Evolutionary conservation across 2,329 filamentous ascomycete genomes (phyloP).

Genomic region (Clarireedia hainanense): DNA sequence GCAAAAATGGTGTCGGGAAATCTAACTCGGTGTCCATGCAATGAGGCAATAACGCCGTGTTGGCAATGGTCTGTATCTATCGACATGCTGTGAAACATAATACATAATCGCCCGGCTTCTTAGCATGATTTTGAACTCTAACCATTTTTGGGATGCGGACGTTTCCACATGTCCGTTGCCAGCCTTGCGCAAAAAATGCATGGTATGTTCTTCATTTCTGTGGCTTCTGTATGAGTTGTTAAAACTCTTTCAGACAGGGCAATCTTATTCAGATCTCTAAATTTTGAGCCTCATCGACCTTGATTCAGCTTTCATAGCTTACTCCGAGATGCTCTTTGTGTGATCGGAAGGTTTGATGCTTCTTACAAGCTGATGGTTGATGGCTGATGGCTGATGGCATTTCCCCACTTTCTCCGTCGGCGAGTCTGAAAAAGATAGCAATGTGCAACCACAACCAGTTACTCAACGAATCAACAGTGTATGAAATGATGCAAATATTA

Average conservation of each 20-base stretch:
- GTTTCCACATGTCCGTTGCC: not conserved
- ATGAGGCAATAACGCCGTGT: not conserved
- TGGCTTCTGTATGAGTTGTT: too few relatives aligned
- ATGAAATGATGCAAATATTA: not conserved
- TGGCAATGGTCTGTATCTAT: not conserved
- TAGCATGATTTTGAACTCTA: not conserved
- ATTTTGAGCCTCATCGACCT: too few relatives aligned
- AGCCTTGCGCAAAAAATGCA: too few relatives aligned
- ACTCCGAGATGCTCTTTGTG: too few relatives aligned
- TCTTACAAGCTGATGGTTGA: too few relatives aligned
- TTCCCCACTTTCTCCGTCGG: not conserved
- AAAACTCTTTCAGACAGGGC: not conserved
- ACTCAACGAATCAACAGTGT: not conserved
- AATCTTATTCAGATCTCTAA: too few relatives aligned
- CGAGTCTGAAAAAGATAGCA: not conserved
- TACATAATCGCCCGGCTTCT: constrained; percentile 5
- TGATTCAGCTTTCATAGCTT: too few relatives aligned
- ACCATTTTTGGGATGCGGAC: not conserved
- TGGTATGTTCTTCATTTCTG: too few relatives aligned
- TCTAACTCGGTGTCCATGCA: constrained; percentile 30
- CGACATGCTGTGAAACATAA: not conserved
- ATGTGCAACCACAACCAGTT: not conserved
- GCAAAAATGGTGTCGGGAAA: constrained; percentile 70
- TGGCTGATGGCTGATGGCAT: not conserved
- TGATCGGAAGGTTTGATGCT: too few relatives aligned